Conservation (phyloP, 371 early-diverging fungal species). For the Lichtheimia hyalospora region DNA sequence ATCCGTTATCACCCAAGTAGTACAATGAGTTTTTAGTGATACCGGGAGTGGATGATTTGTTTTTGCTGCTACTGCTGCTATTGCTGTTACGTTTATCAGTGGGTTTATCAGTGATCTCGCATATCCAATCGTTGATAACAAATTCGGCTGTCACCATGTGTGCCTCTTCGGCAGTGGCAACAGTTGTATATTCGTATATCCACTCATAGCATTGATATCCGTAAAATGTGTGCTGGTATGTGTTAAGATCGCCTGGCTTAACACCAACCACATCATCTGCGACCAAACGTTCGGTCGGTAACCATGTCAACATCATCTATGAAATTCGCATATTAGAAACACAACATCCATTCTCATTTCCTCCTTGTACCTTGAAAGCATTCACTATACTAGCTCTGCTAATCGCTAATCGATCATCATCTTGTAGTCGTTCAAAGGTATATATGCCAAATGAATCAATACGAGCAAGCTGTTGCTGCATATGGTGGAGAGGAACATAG, state of each 20-base stretch:
- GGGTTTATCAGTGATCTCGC: conserved; percentile 47
- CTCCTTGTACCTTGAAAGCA: conserved; percentile 34
- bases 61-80: conserved; percentile 16
- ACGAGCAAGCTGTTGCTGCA: conserved; percentile 20
- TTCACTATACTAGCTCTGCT: conserved; percentile 49
- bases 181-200: conserved; percentile 63
- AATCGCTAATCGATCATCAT: conserved; percentile 41
- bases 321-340: background rate
- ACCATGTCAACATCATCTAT: conserved; percentile 52
- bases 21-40: conserved; percentile 51
- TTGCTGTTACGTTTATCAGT: conserved; percentile 40
- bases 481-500: conserved; percentile 31
- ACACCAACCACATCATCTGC: conserved; percentile 49
- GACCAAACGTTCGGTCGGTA: conserved; percentile 34
- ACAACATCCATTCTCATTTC: background rate
- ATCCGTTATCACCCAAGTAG: conserved; percentile 55
- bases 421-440: conserved; percentile 34
- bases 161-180: conserved; percentile 61
- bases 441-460: conserved; percentile 30
- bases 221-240: conserved; percentile 32
- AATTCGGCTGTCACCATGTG: conserved; percentile 55
- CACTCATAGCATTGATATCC: conserved; percentile 55
- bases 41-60: conserved; percentile 26
- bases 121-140: conserved; percentile 56
- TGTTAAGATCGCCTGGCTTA: conserved; percentile 12